phyloP scores from a whole-genome alignment of 768 basidiomycete species.

The Suillus luteus region DNA sequence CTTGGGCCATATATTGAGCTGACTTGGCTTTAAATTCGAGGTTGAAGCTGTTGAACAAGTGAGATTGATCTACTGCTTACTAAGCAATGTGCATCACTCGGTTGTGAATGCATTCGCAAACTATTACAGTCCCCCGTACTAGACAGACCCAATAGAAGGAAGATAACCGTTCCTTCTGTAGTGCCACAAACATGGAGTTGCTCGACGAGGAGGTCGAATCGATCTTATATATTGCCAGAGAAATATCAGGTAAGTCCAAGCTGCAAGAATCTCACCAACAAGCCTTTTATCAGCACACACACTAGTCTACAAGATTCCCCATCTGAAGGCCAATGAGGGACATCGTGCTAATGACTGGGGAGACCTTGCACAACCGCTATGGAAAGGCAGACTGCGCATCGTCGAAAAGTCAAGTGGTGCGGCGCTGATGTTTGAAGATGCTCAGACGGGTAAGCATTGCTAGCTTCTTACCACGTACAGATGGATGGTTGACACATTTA shows the following conservation, averaged over 20 bases:
- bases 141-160: not conserved
- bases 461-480: constrained; percentile 1
- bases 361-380: constrained; percentile 76
- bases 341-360: constrained; percentile 95
- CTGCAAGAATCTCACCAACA: constrained; percentile 6
- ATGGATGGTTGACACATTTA: constrained; percentile 7
- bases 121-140: not conserved
- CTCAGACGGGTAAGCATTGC: constrained; percentile 62
- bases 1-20: constrained; percentile 47
- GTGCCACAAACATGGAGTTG: constrained; percentile 45
- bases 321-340: constrained; percentile 83
- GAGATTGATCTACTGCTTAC: constrained; percentile 18
- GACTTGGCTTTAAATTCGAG: constrained; percentile 16
- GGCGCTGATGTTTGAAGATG: constrained; percentile 78
- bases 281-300: constrained; percentile 22
- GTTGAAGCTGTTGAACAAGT: not conserved
- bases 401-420: constrained; percentile 74
- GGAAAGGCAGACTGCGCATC: constrained; percentile 90
- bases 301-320: constrained; percentile 88
- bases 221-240: constrained; percentile 85
- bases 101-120: not conserved
- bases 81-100: constrained; percentile 18
- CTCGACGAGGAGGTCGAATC: constrained; percentile 85
- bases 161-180: not conserved
- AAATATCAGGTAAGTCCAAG: constrained; percentile 73